A percentile compares a stretch with the other conserved stretches of the same genome.
phyloP scores from a whole-genome alignment of 2,329 filamentous ascomycete genomes.

The Xylaria polymorpha region DNA sequence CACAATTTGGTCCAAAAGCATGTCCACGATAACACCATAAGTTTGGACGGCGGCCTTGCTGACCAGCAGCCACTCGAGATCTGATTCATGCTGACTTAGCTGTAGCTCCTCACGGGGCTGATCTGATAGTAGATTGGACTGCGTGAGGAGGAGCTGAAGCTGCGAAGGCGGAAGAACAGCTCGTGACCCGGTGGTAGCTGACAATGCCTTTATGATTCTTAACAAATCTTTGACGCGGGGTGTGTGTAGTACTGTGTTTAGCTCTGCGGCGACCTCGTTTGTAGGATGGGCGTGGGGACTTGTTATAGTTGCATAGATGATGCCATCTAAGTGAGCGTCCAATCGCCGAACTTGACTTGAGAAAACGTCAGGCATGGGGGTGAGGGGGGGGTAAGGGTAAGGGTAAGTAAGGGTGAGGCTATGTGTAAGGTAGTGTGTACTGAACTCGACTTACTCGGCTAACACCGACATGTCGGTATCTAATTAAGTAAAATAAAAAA shows the following conservation, averaged over 20 bases:
- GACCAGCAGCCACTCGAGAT: constrained; percentile 90
- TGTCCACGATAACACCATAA: constrained; percentile 82
- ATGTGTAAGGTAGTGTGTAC: background rate
- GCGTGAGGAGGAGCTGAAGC: constrained; percentile 71
- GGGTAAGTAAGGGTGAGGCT: too few species aligned
- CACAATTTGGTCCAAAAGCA: constrained; percentile 83
- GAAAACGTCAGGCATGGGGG: constrained; percentile 26
- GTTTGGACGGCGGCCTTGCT: constrained; percentile 93
- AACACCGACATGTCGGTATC: constrained; percentile 58
- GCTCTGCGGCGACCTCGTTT: constrained; percentile 53
- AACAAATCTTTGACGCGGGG: constrained; percentile 72
- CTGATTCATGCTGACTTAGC: constrained; percentile 70
- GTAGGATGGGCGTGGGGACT: constrained; percentile 55
- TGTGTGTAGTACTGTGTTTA: constrained; percentile 63
- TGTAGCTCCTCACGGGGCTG: constrained; percentile 44
- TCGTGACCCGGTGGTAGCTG: constrained; percentile 73
- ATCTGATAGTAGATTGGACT: constrained; percentile 66
- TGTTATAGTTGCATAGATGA: constrained; percentile 61
- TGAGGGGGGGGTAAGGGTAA: background rate
- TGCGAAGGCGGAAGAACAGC: constrained; percentile 69
- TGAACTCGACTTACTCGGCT: constrained; percentile 57
- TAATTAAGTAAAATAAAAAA: constrained; percentile 19
- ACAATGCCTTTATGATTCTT: constrained; percentile 75
- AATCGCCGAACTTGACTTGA: constrained; percentile 67
- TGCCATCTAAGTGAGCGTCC: constrained; percentile 73